Percentiles rank a stretch among this genome's conserved stretches.
phyloP scores from a whole-genome alignment of 805 yeast genomes.

The Brettanomyces sp. region DNA sequence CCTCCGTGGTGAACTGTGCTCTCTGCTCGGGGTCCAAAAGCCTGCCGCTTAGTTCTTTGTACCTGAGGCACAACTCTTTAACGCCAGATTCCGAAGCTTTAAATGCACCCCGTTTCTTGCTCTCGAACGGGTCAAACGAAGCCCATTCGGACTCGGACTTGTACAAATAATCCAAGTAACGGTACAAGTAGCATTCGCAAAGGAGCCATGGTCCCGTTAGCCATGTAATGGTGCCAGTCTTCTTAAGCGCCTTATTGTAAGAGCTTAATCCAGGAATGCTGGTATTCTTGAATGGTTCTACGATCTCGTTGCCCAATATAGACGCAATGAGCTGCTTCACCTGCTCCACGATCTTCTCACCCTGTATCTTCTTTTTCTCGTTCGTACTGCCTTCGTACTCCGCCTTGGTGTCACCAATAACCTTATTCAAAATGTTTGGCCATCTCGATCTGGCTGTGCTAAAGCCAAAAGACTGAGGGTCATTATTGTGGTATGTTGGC shows the following conservation, averaged over 20 bases:
- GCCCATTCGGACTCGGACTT: conserved; percentile 34
- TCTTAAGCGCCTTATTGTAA: conserved; percentile 48
- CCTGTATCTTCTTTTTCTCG: conserved; percentile 32
- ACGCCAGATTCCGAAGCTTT: conserved; percentile 68
- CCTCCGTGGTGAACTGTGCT: conserved; percentile 25
- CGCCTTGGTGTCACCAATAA: conserved; percentile 47
- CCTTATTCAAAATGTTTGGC: conserved; percentile 72
- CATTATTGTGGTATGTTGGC: conserved; percentile 51
- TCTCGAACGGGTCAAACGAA: conserved; percentile 64
- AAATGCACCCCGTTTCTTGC: conserved; percentile 67
- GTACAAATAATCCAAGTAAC: conserved; percentile 44
- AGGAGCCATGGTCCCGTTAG: conserved; percentile 82
- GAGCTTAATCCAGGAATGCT: conserved; percentile 37
- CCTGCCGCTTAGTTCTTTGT: conserved; percentile 29
- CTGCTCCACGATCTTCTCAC: conserved; percentile 31
- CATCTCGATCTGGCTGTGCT: conserved; percentile 74
- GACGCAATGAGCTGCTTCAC: conserved; percentile 36
- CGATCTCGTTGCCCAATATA: conserved; percentile 31
- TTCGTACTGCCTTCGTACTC: conserved; percentile 1
- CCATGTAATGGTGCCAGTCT: conserved; percentile 51
- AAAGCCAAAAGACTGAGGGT: conserved; percentile 71
- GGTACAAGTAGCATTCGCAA: conserved; percentile 78
- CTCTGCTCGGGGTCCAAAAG: conserved; percentile 10
- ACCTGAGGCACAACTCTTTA: conserved; percentile 66
- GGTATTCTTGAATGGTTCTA: conserved; percentile 25